A percentile compares a stretch with the other conserved stretches of the same genome.
Evolutionary conservation across 177 flowering plant genomes (phyloP).

Genomic region (Vitis hybrid): DNA sequence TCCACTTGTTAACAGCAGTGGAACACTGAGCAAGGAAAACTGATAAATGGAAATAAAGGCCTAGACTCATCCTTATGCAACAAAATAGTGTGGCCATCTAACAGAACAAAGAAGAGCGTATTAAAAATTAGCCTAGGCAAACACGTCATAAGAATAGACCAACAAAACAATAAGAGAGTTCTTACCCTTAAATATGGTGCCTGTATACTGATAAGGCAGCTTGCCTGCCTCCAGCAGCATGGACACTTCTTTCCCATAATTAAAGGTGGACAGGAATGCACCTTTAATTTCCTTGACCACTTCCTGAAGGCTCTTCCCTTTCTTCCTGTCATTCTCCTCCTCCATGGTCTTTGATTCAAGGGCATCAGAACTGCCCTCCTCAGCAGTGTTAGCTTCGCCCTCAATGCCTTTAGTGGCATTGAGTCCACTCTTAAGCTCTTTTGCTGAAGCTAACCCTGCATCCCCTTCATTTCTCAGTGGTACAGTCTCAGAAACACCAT

Average conservation of each 20-base stretch:
- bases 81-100: neutral
- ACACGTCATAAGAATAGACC: too few species aligned
- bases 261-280: constrained; percentile 5
- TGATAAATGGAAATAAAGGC: neutral
- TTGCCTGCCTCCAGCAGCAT: constrained; percentile 4
- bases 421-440: too few species aligned
- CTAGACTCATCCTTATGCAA: neutral
- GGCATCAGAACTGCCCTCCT: too few species aligned
- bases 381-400: too few species aligned
- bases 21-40: neutral
- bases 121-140: neutral
- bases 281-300: constrained; percentile 1
- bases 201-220: constrained; percentile 7
- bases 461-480: too few species aligned
- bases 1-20: too few species aligned
- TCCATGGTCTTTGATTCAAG: neutral
- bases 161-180: neutral
- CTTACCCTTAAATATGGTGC: constrained; percentile 4
- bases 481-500: too few species aligned
- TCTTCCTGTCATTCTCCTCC: neutral
- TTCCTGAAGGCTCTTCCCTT: neutral
- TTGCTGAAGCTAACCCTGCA: too few species aligned
- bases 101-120: neutral
- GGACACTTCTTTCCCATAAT: constrained; percentile 10
- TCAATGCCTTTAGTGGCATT: too few species aligned